Evolutionary conservation across 306 rosid species (phyloP), one percentile per base, ranked within the genome.

Genomic region (Cucumis melo): DNA sequence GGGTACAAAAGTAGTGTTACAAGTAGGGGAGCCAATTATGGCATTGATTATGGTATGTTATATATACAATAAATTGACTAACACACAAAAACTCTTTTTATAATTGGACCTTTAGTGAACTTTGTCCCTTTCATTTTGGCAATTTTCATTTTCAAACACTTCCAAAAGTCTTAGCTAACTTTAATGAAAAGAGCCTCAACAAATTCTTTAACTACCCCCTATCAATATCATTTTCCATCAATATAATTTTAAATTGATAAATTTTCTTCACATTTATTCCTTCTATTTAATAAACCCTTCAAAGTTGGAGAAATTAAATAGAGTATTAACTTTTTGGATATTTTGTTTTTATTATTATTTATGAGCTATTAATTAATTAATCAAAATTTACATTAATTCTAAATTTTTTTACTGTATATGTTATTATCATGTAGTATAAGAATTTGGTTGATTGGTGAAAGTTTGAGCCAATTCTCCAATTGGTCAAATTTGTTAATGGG

Each of bases 1-100:
- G 72, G 72, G 72, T 36, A 65, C 3, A 65, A 65, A 67, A 46
- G 36, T 42, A 48, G 19, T 68, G 75, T 44, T 44, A 68, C 12
- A 44, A 68, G 57, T 68, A 44, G 38, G 75, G 75, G 57, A 68
- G 75, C 75, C 75, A 68, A 68, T 68, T 46, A 68, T 68, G 75
- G 55, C 75, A 11, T 68, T 44, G 38, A 68, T 68, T 42, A 68
- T 68, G 75, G 57, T 36, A 12, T 41, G 38, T 13, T 68, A 21
- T 67, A 67, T 41, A 41, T 20, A 32, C 36, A 32, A 32, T 32
- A 3, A 32, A 44, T 68, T 68, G 39, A 68, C 75, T 68, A 21
- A 21, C 3, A 42, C 17, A 67, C 10, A 67, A 67, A 41, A 42
- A 42, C 48, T 42, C 48, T 15, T 8, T 23, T 58, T 58, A 23